phyloP scores from a whole-genome alignment of 1,139 yeast species.

The Hanseniaspora uvarum region DNA sequence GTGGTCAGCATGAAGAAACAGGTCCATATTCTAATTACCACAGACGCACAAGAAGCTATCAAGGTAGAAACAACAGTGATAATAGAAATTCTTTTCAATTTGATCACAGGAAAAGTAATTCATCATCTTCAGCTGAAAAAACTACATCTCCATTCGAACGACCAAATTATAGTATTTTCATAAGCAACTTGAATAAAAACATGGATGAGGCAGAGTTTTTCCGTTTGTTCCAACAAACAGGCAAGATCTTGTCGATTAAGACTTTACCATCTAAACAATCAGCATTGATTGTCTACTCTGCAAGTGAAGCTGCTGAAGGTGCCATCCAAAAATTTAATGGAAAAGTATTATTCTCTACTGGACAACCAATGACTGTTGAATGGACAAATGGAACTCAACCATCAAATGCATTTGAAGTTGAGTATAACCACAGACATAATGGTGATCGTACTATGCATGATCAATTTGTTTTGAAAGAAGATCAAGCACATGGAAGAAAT shows the following conservation, averaged over 20 bases:
- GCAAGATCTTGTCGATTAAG: constrained; percentile 53
- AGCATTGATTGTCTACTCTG: constrained; percentile 58
- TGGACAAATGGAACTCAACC: constrained; percentile 46
- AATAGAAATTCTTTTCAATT: neutral
- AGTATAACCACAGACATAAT: neutral
- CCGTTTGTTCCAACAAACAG: constrained; percentile 54
- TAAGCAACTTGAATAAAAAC: constrained; percentile 55
- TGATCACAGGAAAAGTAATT: neutral
- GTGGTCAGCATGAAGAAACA: constrained; percentile 19
- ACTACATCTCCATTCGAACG: constrained; percentile 41
- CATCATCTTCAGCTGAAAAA: neutral
- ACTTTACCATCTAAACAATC: constrained; percentile 50
- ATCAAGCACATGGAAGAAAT: neutral
- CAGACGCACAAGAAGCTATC: constrained; percentile 11
- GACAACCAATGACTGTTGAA: constrained; percentile 54
- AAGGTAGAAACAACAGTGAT: neutral
- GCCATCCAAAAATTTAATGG: constrained; percentile 70
- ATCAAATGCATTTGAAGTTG: neutral
- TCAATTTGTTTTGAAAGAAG: neutral
- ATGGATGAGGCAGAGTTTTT: constrained; percentile 51
- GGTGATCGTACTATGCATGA: neutral
- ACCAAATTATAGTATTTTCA: constrained; percentile 41
- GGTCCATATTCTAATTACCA: neutral
- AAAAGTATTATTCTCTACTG: constrained; percentile 45
- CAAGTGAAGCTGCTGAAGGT: constrained; percentile 58